Conservation (phyloP, 73 alveolate genomes). For the Paraurostyla sp. region DNA sequence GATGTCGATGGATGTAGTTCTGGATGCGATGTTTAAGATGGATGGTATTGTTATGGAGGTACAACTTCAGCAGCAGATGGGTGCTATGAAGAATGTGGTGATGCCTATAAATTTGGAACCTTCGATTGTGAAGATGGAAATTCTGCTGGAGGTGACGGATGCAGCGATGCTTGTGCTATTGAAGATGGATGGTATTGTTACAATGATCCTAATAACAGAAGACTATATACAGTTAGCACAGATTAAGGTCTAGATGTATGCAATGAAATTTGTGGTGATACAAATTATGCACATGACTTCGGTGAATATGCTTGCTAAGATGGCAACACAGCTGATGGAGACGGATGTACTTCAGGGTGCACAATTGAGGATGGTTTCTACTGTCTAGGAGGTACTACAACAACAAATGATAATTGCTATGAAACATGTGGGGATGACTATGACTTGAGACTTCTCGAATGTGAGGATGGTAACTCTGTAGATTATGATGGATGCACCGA, state of each 20-base stretch:
- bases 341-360: neutral
- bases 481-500: no score
- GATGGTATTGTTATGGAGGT: slow-evolving; percentile 62
- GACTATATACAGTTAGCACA: no score
- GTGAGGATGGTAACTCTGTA: no score
- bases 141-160: neutral
- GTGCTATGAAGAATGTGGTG: slow-evolving; percentile 34
- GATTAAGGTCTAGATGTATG: slow-evolving; percentile 15
- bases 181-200: slow-evolving; percentile 49
- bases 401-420: slow-evolving; percentile 17
- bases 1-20: slow-evolving; percentile 69
- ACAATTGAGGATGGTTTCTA: neutral
- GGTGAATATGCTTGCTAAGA: no score
- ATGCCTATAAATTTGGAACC: neutral
- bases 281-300: neutral
- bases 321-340: neutral
- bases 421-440: slow-evolving; percentile 52
- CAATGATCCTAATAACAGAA: no score
- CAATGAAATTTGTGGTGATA: slow-evolving; percentile 67
- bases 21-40: slow-evolving; percentile 50
- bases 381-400: neutral
- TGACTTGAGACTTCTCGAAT: no score
- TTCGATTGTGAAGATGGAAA: slow-evolving; percentile 64
- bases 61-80: neutral
- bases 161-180: slow-evolving; percentile 46